These are phyloP conservation scores for Leccinum disarticulatum DNA, from an alignment of 768 basidiomycete genomes.

Conservation along the genomic window DNA sequence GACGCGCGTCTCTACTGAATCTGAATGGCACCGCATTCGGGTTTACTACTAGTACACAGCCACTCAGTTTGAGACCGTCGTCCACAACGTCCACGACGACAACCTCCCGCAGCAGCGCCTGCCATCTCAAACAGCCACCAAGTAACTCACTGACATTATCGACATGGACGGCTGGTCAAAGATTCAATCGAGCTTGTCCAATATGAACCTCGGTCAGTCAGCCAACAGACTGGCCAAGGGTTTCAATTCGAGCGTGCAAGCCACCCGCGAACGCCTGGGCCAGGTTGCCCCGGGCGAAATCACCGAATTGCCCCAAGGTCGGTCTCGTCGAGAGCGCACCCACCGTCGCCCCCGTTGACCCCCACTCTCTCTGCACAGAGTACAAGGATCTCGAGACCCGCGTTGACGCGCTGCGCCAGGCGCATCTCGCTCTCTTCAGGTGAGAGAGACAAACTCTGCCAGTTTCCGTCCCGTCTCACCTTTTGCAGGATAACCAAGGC, in stretches of 20 bases:
- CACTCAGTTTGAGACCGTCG: not conserved
- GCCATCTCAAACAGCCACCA: not conserved
- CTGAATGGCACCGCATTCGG: conserved; percentile 22
- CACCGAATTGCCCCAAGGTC: conserved; percentile 89
- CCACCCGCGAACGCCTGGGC: conserved; percentile 84
- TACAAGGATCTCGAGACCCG: conserved; percentile 95
- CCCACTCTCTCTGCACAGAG: conserved; percentile 48
- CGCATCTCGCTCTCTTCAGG: conserved; percentile 80
- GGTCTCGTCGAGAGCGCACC: conserved; percentile 8
- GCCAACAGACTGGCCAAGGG: conserved; percentile 77
- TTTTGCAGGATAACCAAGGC: conserved; percentile 73
- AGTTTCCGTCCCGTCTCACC: not conserved
- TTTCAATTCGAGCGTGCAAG: conserved; percentile 80
- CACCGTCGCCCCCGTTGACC: not conserved
- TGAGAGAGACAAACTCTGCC: conserved; percentile 30
- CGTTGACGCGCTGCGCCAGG: conserved; percentile 85
- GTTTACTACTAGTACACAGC: conserved; percentile 6
- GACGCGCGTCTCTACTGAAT: conserved; percentile 6
- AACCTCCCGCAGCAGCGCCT: not conserved
- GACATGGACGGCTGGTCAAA: conserved; percentile 61
- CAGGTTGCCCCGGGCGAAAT: conserved; percentile 92
- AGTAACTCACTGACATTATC: not conserved
- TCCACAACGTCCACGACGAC: conserved; percentile 7
- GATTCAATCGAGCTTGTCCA: conserved; percentile 58
- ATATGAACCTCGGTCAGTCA: conserved; percentile 71